Conservation (phyloP, 495 filamentous ascomycete genomes). For the Collariella sp. region DNA sequence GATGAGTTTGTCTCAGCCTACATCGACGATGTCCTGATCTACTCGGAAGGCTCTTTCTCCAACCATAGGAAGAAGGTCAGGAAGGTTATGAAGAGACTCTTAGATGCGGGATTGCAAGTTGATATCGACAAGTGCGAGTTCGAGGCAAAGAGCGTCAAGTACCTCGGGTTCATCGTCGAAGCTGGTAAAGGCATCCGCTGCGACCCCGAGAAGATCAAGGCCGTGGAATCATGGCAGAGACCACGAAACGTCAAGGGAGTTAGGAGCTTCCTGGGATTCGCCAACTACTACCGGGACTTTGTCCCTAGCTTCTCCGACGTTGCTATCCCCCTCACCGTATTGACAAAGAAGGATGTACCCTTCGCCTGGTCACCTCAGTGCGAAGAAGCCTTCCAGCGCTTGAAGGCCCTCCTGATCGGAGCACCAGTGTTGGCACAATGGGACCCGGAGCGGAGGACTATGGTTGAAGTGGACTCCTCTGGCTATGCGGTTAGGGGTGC, state of each 20-base stretch:
- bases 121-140: not conserved
- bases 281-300: no score
- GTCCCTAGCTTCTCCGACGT: no score
- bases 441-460: not conserved
- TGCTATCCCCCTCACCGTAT: no score
- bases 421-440: not conserved
- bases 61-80: not conserved
- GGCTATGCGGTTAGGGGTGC: not conserved
- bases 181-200: no score
- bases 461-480: not conserved
- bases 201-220: no score
- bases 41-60: not conserved
- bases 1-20: slow-evolving; percentile 18
- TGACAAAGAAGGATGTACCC: no score
- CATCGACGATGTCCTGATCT: slow-evolving; percentile 8
- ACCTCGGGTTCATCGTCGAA: no score
- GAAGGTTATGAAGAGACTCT: not conserved
- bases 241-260: not conserved
- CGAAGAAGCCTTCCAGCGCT: not conserved
- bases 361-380: not conserved
- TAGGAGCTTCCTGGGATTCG: no score
- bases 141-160: not conserved
- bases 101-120: not conserved
- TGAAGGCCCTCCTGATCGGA: not conserved
- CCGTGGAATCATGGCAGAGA: not conserved